A percentile compares a stretch with the other conserved stretches of the same genome.
Conservation (phyloP, 2,329 filamentous ascomycete species). For the Fusarium succisae region DNA sequence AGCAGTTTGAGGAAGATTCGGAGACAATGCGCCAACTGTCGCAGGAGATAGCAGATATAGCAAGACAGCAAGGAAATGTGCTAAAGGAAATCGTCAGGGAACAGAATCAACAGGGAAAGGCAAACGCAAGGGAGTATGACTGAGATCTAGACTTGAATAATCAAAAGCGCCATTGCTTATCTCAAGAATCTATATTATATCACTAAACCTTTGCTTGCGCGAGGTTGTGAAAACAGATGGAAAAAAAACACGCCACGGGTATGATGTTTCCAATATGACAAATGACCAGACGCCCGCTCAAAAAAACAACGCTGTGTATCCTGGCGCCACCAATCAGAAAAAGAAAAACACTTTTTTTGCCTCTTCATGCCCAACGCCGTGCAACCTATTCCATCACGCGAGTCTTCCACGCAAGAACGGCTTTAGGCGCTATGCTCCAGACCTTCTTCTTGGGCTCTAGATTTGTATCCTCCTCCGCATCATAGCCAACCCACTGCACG, state of each 20-base stretch:
- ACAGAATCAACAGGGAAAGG: background rate
- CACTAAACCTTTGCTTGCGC: background rate
- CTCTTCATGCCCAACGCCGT: constrained; percentile 56
- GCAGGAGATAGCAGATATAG: fast-evolving
- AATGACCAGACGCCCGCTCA: background rate
- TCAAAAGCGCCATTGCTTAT: background rate
- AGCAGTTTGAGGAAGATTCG: fast-evolving
- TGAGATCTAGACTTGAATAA: background rate
- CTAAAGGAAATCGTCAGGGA: background rate
- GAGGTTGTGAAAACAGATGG: background rate
- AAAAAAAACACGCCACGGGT: background rate
- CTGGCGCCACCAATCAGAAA: background rate
- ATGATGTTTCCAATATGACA: background rate
- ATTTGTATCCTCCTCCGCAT: background rate
- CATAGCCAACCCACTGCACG: constrained; percentile 14
- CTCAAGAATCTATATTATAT: background rate
- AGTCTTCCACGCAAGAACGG: constrained; percentile 8
- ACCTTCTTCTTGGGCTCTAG: constrained; percentile 14
- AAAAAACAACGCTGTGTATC: background rate
- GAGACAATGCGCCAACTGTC: fast-evolving
- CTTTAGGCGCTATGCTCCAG: background rate
- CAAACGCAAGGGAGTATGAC: background rate
- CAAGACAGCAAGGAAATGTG: background rate
- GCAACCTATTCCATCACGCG: background rate
- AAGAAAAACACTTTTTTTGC: constrained; percentile 29